Conservation (phyloP, 345 rosid genomes). For the Eucalyptus sp. region DNA sequence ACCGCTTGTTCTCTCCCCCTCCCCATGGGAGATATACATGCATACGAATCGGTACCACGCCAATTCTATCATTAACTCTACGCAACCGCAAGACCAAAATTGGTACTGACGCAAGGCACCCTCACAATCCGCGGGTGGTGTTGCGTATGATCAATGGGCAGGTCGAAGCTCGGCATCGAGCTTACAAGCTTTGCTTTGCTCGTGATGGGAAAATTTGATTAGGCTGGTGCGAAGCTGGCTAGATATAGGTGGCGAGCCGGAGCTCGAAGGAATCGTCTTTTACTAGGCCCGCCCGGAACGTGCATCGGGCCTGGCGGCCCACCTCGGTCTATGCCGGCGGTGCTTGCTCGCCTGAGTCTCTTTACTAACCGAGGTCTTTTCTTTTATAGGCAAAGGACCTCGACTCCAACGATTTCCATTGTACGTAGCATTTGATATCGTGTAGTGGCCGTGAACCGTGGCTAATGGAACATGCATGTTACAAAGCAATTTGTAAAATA, state of each 20-base stretch:
- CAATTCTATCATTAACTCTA: background rate
- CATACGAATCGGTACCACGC: background rate
- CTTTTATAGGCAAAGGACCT: too few relatives aligned
- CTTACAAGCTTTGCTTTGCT: background rate
- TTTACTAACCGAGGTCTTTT: too few relatives aligned
- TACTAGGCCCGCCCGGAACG: background rate
- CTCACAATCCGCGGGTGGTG: background rate
- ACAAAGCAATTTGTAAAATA: background rate
- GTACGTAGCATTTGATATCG: too few relatives aligned
- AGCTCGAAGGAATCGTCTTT: background rate
- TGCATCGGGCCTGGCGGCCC: background rate
- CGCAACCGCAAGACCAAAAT: background rate
- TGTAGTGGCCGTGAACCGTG: background rate
- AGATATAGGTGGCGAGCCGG: background rate
- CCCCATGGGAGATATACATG: fast-evolving
- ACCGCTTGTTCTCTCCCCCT: background rate
- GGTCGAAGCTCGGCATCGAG: background rate
- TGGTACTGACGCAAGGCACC: background rate
- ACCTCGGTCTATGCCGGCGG: background rate
- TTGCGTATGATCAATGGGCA: background rate
- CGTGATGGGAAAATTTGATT: background rate
- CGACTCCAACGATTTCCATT: too few relatives aligned
- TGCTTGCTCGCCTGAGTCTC: background rate
- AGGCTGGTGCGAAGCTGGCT: background rate
- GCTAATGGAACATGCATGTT: background rate